Base-by-base conservation (phyloP, 768 basidiomycete genomes). In the Hygrocybe coccinea region DNA sequence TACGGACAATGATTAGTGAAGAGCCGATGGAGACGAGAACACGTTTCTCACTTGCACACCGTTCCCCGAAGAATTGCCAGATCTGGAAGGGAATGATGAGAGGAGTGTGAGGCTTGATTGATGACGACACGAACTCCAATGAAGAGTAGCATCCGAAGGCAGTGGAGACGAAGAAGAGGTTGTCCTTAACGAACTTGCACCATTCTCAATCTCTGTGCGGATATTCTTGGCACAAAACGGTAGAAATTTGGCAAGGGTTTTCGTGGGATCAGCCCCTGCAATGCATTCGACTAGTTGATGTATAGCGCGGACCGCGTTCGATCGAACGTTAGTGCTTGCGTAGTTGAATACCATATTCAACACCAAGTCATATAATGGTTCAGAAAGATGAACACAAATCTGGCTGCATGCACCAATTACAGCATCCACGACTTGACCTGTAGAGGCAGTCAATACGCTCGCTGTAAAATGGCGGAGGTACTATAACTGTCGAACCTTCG, bases 221-320 rank as follows among this genome's bases (percentile, higher is more conserved):
- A 95, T 93, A 56, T 85, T 88, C 14, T 72, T 69, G 25, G 77
- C 71, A 66, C 89, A 91, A 41, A 89, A 81, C 0, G 84, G 82
- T 57, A 91, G 77, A 69, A 95, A 91, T 61, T 84, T 87, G 17
- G 79, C 84, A 46, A 94, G 73, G 1, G 88, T 88, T 71, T 91
- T 91, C 50, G 67, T 72, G 3, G 91, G 83, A 62, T 91, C 72
- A 17, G 89, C 88, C 56, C 91, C 88, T 3, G 91, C 87, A 21
- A 95, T 80, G 64, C 89, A 90, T 69, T 89, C 85, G 34, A 94
- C 87, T 3, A 97, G 76, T 60, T 91, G 86, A 62, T 92, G 89
- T 24, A 94, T 87, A 2, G 87, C 89, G 54, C 89, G 83, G 41
- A 93, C 89, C 21, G 90, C 87, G 67, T 94, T 95, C 22, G 89